phyloP scores from a whole-genome alignment of 768 basidiomycete species.

The Phlebiopsis gigantea region DNA sequence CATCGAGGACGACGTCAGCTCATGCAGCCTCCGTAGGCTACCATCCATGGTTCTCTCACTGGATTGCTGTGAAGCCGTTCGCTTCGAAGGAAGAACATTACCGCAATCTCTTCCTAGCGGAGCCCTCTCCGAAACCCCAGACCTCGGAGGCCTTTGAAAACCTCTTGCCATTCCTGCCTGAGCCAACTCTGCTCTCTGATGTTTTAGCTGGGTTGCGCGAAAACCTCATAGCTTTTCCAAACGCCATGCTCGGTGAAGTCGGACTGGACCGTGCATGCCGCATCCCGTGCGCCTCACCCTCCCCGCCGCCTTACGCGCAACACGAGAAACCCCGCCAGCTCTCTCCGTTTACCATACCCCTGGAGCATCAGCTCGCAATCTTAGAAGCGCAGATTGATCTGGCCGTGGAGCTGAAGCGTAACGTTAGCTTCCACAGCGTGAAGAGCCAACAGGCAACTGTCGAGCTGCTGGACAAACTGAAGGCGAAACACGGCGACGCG shows the following conservation, averaged over 20 bases:
- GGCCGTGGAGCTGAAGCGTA: slow-evolving; percentile 74
- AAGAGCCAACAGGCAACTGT: slow-evolving; percentile 66
- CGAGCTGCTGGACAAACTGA: slow-evolving; percentile 58
- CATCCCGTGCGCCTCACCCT: slow-evolving; percentile 54
- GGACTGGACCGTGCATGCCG: slow-evolving; percentile 83
- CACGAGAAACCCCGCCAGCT: slow-evolving; percentile 41
- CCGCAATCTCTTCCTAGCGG: slow-evolving; percentile 53
- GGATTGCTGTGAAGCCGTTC: slow-evolving; percentile 46
- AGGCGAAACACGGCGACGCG: slow-evolving; percentile 45
- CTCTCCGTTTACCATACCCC: slow-evolving; percentile 73
- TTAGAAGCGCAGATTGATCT: slow-evolving; percentile 80
- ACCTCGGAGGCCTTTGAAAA: slow-evolving; percentile 41
- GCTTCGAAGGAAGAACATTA: slow-evolving; percentile 73
- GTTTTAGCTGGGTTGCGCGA: slow-evolving; percentile 54
- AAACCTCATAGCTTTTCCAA: slow-evolving; percentile 56
- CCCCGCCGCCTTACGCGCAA: slow-evolving; percentile 20
- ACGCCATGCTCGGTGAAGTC: slow-evolving; percentile 88
- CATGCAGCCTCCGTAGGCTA: slow-evolving; percentile 48
- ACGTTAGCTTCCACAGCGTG: slow-evolving; percentile 86
- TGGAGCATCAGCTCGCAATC: slow-evolving; percentile 77
- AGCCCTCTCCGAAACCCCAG: slow-evolving; percentile 16
- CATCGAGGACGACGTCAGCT: background rate
- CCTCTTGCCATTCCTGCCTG: slow-evolving; percentile 64
- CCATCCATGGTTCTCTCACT: slow-evolving; percentile 92
- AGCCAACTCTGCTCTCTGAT: slow-evolving; percentile 58